Conservation (phyloP, 78 protist species). For the Anaeramoeba ignava region DNA sequence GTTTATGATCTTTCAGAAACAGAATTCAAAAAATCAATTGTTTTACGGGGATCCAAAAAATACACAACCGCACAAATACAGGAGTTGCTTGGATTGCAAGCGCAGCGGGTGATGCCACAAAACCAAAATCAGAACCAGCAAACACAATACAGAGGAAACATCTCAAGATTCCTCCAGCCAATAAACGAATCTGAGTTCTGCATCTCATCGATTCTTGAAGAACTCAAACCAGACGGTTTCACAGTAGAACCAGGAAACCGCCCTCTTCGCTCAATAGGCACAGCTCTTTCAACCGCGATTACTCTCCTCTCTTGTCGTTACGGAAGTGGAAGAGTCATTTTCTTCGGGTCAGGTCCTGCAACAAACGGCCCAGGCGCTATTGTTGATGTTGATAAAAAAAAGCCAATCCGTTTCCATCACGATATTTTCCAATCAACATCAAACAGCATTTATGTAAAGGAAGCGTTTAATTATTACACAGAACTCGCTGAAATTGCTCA, state of each 20-base stretch:
- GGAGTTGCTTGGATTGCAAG: conserved; percentile 37
- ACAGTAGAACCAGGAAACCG: conserved; percentile 38
- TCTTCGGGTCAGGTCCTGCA: conserved; percentile 4
- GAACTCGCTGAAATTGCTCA: too few species aligned
- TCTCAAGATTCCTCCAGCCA: conserved; percentile 74
- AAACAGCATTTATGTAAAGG: too few species aligned
- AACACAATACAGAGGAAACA: too few species aligned
- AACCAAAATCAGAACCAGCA: too few species aligned
- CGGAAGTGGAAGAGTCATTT: background rate
- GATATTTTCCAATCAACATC: too few species aligned
- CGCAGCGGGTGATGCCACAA: background rate
- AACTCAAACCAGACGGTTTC: conserved; percentile 78
- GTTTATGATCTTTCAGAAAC: too few species aligned
- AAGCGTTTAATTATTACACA: too few species aligned
- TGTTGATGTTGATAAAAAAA: background rate
- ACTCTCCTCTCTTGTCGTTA: background rate
- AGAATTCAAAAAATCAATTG: conserved; percentile 73
- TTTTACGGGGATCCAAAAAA: conserved; percentile 71
- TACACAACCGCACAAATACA: conserved; percentile 23
- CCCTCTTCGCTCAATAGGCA: conserved; percentile 11
- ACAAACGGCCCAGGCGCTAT: conserved; percentile 7
- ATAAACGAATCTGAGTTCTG: conserved; percentile 58
- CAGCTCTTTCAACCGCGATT: conserved; percentile 3
- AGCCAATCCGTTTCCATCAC: background rate
- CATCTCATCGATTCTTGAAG: conserved; percentile 69